Percentiles rank a stretch among this genome's conserved stretches.
Conservation (phyloP, 2,329 filamentous ascomycete species). For the Coniella vitis region DNA sequence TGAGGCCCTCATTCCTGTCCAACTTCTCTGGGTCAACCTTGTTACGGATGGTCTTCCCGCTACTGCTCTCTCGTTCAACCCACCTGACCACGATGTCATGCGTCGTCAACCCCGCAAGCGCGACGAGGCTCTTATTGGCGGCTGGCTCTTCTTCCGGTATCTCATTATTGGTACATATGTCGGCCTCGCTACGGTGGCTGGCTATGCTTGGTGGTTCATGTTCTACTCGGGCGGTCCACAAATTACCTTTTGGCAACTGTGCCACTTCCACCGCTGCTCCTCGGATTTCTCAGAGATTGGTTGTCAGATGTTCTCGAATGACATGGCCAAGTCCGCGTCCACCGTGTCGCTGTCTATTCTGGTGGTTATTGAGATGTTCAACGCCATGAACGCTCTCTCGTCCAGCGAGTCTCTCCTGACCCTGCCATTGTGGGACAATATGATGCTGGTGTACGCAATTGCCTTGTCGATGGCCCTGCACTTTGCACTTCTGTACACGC, state of each 20-base stretch:
- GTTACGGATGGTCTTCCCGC: conserved; percentile 96
- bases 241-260: conserved; percentile 82
- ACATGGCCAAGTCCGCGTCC: conserved; percentile 81
- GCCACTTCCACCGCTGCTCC: conserved; percentile 91
- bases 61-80: conserved; percentile 95
- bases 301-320: conserved; percentile 83
- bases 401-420: conserved; percentile 92
- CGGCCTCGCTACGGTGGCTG: conserved; percentile 86
- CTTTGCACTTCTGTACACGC: conserved; percentile 88
- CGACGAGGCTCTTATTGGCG: conserved; percentile 84
- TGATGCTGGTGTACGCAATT: conserved; percentile 96
- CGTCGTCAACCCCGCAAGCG: conserved; percentile 83
- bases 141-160: conserved; percentile 97
- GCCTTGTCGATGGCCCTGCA: conserved; percentile 87
- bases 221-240: conserved; percentile 85
- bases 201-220: conserved; percentile 99
- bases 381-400: conserved; percentile 95
- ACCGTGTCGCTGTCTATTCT: conserved; percentile 88
- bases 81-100: conserved; percentile 98
- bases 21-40: conserved; percentile 97
- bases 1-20: conserved; percentile 92
- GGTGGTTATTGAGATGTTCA: conserved; percentile 98
- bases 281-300: conserved; percentile 80
- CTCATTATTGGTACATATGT: conserved; percentile 95
- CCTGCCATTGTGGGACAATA: conserved; percentile 94